Evolutionary conservation across 2,329 filamentous ascomycete genomes (phyloP).

Genomic region (Ramularia endophylla): DNA sequence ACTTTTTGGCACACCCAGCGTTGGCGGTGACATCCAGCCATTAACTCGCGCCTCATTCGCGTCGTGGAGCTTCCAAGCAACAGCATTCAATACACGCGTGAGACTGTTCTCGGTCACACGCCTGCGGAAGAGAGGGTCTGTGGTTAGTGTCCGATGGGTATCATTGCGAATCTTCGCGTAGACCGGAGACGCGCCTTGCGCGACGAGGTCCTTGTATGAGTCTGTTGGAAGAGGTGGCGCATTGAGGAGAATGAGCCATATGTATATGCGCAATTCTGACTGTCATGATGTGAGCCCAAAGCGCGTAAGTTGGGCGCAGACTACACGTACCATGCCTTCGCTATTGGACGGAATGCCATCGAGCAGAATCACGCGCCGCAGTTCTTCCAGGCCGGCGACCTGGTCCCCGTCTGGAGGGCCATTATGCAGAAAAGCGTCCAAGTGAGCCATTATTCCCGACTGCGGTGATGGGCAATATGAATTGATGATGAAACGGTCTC

Average conservation of each 20-base stretch:
- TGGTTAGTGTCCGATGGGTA: constrained; percentile 92
- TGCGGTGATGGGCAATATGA: too few relatives aligned
- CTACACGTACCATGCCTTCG: constrained; percentile 68
- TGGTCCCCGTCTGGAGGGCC: constrained; percentile 70
- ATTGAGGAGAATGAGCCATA: constrained; percentile 92
- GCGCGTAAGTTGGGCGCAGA: background rate
- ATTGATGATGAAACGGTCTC: too few relatives aligned
- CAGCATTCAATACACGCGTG: constrained; percentile 88
- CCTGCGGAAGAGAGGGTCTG: constrained; percentile 92
- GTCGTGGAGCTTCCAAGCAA: constrained; percentile 91
- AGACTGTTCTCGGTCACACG: constrained; percentile 93
- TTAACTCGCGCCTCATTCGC: constrained; percentile 55
- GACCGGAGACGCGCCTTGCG: constrained; percentile 86
- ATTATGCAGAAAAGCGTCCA: constrained; percentile 74
- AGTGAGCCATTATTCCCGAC: constrained; percentile 42
- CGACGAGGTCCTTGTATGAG: constrained; percentile 81
- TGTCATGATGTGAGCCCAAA: constrained; percentile 33
- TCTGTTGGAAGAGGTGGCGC: constrained; percentile 79
- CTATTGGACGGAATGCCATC: constrained; percentile 70
- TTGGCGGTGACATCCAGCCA: constrained; percentile 46
- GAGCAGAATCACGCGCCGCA: constrained; percentile 67
- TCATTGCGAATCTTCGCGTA: constrained; percentile 99
- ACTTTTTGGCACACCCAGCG: constrained; percentile 43
- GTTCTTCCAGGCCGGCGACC: constrained; percentile 59
- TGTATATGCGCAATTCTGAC: constrained; percentile 90